A percentile compares a stretch with the other conserved stretches of the same genome.
phyloP scores from a whole-genome alignment of 1,284 basidiomycete species.

The Tremellales sp. region DNA sequence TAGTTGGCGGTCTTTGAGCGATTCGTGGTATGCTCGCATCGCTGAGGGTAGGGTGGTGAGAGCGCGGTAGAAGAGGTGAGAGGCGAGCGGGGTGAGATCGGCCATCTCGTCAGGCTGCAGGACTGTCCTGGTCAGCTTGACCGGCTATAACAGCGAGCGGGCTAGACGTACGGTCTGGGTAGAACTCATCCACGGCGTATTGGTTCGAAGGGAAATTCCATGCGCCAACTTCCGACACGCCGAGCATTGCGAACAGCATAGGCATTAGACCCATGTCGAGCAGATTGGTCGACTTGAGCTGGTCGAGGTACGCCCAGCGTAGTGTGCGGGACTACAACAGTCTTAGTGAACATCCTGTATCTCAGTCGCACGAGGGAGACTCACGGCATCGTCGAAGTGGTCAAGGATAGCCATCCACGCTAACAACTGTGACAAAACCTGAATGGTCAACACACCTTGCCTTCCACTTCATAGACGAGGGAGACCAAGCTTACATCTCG shows the following conservation, averaged over 20 bases:
- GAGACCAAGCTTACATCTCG: constrained; percentile 7
- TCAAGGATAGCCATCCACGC: constrained; percentile 88
- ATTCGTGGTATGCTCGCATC: constrained; percentile 78
- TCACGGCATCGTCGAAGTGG: constrained; percentile 76
- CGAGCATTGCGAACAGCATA: constrained; percentile 65
- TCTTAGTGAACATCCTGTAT: constrained; percentile 3
- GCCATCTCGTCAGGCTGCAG: constrained; percentile 59
- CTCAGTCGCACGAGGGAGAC: constrained; percentile 27
- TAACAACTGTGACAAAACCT: constrained; percentile 56
- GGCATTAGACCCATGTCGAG: constrained; percentile 69
- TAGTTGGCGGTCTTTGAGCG: constrained; percentile 84
- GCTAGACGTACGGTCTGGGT: constrained; percentile 63
- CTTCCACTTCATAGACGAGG: neutral
- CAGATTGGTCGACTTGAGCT: constrained; percentile 63
- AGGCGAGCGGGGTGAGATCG: constrained; percentile 63
- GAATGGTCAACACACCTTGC: neutral
- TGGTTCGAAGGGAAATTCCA: constrained; percentile 53
- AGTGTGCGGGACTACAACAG: constrained; percentile 40
- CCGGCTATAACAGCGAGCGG: constrained; percentile 59
- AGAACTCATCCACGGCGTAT: constrained; percentile 83
- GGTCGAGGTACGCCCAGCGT: constrained; percentile 67
- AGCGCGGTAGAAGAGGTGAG: constrained; percentile 83
- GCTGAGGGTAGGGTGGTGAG: constrained; percentile 76
- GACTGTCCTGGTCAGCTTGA: constrained; percentile 51
- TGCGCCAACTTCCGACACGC: constrained; percentile 46